These are phyloP conservation scores for Tetraselmis striata DNA, from an alignment of 139 green algal genomes.

Conservation along the genomic window DNA sequence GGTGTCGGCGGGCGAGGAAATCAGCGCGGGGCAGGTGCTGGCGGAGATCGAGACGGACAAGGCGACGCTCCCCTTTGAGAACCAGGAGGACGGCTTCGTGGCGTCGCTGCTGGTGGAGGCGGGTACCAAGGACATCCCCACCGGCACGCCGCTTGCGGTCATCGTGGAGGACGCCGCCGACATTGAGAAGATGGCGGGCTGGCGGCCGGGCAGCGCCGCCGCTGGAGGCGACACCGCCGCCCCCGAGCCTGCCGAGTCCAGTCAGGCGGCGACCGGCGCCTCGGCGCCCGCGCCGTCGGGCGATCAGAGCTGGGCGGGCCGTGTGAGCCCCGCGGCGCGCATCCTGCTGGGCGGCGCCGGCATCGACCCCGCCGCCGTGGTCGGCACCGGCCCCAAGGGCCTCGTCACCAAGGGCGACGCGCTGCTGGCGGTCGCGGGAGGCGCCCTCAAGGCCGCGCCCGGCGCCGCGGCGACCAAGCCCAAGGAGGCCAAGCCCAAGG, in stretches of 20 bases:
- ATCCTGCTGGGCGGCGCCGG: slow-evolving; percentile 44
- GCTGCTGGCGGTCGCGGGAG: slow-evolving; percentile 57
- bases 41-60: slow-evolving; percentile 94
- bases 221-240: not conserved
- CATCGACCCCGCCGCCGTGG: slow-evolving; percentile 23
- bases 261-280: not conserved
- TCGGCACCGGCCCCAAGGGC: slow-evolving; percentile 57
- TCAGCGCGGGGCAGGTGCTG: slow-evolving; percentile 72
- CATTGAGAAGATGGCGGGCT: slow-evolving; percentile 25
- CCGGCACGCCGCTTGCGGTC: slow-evolving; percentile 59
- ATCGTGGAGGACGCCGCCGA: slow-evolving; percentile 75
- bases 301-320: not conserved
- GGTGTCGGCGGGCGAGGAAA: slow-evolving; percentile 60
- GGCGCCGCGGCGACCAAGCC: not conserved
- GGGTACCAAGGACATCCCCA: slow-evolving; percentile 62
- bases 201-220: not conserved
- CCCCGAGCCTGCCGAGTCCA: too few relatives aligned
- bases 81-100: slow-evolving; percentile 71
- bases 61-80: slow-evolving; percentile 57
- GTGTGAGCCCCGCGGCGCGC: slow-evolving; percentile 60
- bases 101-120: slow-evolving; percentile 60
- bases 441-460: slow-evolving; percentile 18
- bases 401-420: slow-evolving; percentile 89
- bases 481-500: not conserved
- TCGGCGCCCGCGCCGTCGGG: not conserved